Conservation (phyloP, 2,329 filamentous ascomycete genomes). For the Colletotrichum horii region DNA sequence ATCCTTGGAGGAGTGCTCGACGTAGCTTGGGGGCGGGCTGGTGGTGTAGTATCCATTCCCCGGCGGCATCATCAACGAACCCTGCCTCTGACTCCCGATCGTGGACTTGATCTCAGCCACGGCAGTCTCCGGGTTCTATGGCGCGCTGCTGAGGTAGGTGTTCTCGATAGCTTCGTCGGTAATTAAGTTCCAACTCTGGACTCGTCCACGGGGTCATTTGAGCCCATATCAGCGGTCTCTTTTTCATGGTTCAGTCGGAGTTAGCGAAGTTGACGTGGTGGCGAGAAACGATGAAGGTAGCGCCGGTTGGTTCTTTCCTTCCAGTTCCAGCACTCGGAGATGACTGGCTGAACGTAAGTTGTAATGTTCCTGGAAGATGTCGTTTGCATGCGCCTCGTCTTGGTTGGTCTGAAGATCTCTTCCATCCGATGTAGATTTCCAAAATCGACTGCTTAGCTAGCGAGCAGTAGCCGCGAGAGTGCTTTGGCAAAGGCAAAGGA, state of each 20-base stretch:
- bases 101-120: too few species aligned
- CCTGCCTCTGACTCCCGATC: too few species aligned
- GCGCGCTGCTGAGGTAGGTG: neutral
- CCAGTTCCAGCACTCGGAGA: neutral
- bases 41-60: neutral
- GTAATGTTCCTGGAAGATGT: rapidly evolving
- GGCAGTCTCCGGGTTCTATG: neutral
- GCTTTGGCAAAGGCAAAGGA: neutral
- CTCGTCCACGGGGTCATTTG: neutral
- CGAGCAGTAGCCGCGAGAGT: neutral
- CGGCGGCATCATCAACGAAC: neutral
- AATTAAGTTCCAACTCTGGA: neutral
- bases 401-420: neutral
- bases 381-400: rapidly evolving
- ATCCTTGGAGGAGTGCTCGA: neutral
- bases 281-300: too few species aligned
- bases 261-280: neutral
- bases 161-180: too few species aligned
- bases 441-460: neutral
- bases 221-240: neutral
- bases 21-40: too few species aligned
- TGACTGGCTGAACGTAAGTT: neutral
- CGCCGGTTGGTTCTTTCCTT: neutral
- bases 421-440: neutral
- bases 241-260: neutral